phyloP scores from a whole-genome alignment of 2,329 filamentous ascomycete species.

The Catunica adiposa region DNA sequence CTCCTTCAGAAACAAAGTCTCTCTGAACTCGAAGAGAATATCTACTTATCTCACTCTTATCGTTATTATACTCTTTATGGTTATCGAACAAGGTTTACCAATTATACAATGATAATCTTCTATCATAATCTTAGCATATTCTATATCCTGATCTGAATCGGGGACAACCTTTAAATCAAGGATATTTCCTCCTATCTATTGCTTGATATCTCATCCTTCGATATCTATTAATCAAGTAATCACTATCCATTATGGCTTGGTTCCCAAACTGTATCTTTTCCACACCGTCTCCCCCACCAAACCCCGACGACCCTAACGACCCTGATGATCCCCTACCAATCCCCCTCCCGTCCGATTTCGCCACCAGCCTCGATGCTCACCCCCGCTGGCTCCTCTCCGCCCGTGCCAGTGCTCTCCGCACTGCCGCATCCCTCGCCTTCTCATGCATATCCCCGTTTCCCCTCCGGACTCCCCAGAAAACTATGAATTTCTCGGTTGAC shows the following conservation, averaged over 20 bases:
- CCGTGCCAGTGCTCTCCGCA: constrained; percentile 28
- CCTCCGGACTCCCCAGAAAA: constrained; percentile 1
- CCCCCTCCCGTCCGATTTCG: constrained; percentile 21
- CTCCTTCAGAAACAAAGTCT: too few species aligned
- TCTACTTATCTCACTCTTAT: too few species aligned
- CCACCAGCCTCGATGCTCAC: constrained; percentile 28
- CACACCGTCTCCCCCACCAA: constrained; percentile 1
- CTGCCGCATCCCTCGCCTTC: constrained; percentile 28
- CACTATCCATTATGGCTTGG: background rate
- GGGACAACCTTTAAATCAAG: too few species aligned
- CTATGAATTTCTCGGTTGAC: constrained; percentile 24
- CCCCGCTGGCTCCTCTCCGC: constrained; percentile 29
- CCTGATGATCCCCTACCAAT: constrained; percentile 11
- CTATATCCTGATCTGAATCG: too few species aligned
- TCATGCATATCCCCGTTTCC: constrained; percentile 10
- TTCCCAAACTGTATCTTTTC: background rate
- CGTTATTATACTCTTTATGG: too few species aligned
- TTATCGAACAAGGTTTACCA: too few species aligned
- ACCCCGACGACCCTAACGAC: background rate
- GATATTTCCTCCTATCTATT: too few species aligned
- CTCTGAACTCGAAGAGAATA: too few species aligned
- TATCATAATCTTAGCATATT: too few species aligned
- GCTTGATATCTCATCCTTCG: too few species aligned
- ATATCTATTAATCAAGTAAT: too few species aligned
- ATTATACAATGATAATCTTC: too few species aligned